Evolutionary conservation across 1,139 yeast genomes (phyloP).

Genomic region (Blastobotrys persicus): DNA sequence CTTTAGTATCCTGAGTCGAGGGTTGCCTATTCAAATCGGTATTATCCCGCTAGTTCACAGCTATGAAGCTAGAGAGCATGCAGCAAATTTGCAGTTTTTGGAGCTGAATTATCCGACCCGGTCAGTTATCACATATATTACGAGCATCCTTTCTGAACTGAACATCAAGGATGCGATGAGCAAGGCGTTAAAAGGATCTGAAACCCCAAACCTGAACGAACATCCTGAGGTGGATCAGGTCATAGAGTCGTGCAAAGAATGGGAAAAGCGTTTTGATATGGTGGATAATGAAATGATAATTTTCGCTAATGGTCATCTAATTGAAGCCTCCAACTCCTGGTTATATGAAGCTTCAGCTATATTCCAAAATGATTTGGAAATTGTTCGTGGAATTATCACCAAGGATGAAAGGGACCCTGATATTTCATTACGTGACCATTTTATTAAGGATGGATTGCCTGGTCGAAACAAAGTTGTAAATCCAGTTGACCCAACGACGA

Average conservation of each 20-base stretch:
- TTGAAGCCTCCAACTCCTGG: slow-evolving; percentile 42
- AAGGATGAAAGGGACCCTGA: slow-evolving; percentile 13
- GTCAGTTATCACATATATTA: slow-evolving; percentile 6
- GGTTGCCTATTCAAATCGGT: slow-evolving; percentile 80
- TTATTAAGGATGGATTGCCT: slow-evolving; percentile 24
- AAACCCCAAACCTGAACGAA: slow-evolving; percentile 14
- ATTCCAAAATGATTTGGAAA: slow-evolving; percentile 35
- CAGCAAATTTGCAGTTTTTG: slow-evolving; percentile 42
- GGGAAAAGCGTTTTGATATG: slow-evolving; percentile 44
- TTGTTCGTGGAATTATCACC: slow-evolving; percentile 27
- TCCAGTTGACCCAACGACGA: slow-evolving; percentile 34
- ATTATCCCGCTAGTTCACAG: slow-evolving; percentile 56
- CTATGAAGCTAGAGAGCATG: slow-evolving; percentile 28
- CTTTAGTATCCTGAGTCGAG: slow-evolving; percentile 47
- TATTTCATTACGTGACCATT: slow-evolving; percentile 28
- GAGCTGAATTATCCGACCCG: slow-evolving; percentile 22
- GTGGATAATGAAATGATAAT: slow-evolving; percentile 45
- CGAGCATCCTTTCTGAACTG: slow-evolving; percentile 8
- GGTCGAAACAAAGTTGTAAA: slow-evolving; percentile 37
- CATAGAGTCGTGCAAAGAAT: slow-evolving; percentile 29
- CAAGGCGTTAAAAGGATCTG: slow-evolving; percentile 5
- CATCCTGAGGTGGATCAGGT: slow-evolving; percentile 20
- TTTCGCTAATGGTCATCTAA: slow-evolving; percentile 71
- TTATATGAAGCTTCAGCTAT: slow-evolving; percentile 39
- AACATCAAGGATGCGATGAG: slow-evolving; percentile 17